These are phyloP conservation scores for Starmerella stellata DNA, from an alignment of 805 yeast genomes.

Conservation along the genomic window DNA sequence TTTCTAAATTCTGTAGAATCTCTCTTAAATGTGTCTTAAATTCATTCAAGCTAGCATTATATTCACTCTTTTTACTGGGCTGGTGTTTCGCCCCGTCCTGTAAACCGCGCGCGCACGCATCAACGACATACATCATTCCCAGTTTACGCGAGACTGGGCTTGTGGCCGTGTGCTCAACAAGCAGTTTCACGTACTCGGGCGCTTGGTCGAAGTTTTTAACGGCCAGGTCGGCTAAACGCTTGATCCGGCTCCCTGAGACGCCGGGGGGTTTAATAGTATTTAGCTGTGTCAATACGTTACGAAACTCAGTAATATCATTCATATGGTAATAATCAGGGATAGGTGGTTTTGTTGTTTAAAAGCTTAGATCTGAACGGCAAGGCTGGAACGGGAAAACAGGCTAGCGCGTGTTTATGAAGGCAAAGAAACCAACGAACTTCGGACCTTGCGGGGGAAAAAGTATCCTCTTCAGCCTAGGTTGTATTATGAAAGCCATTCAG, in stretches of 20 bases:
- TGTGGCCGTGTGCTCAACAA: slow-evolving; percentile 50
- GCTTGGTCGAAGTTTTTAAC: slow-evolving; percentile 38
- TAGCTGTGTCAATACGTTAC: slow-evolving; percentile 16
- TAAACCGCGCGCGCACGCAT: slow-evolving; percentile 75
- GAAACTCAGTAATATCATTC: slow-evolving; percentile 3
- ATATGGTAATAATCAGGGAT: slow-evolving; percentile 1
- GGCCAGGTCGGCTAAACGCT: slow-evolving; percentile 53
- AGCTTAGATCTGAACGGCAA: too few species aligned
- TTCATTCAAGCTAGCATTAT: slow-evolving; percentile 4
- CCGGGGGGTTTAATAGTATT: slow-evolving; percentile 44
- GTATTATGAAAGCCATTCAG: too few species aligned
- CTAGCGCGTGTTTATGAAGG: too few species aligned
- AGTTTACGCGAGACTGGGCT: slow-evolving; percentile 68
- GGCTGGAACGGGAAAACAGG: too few species aligned
- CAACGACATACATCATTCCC: slow-evolving; percentile 80
- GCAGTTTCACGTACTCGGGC: slow-evolving; percentile 28
- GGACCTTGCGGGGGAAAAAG: too few species aligned
- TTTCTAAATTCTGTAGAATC: slow-evolving; percentile 37
- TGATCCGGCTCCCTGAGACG: slow-evolving; percentile 88
- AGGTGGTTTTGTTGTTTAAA: too few species aligned
- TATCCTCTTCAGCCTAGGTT: too few species aligned
- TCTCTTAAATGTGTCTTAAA: slow-evolving; percentile 18
- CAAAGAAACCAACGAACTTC: too few species aligned
- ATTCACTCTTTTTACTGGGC: slow-evolving; percentile 19
- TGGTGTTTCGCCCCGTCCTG: slow-evolving; percentile 44